Conservation (phyloP, 306 rosid species). For the Sechiopsis laciniata region DNA sequence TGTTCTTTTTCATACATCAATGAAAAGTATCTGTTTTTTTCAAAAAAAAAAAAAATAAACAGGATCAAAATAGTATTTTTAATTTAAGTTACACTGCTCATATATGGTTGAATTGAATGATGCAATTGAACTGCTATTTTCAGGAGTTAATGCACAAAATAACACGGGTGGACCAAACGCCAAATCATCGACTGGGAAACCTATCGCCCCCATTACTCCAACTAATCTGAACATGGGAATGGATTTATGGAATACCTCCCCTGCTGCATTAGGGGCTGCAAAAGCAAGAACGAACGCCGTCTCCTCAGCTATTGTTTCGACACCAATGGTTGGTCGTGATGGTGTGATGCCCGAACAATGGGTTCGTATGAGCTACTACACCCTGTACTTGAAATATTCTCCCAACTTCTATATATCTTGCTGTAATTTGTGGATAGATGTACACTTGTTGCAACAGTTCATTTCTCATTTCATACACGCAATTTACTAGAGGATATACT, state of each 20-base stretch:
- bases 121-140: constrained; percentile 19
- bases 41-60: too few relatives aligned
- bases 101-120: not conserved
- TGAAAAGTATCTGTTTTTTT: too few relatives aligned
- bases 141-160: constrained; percentile 82
- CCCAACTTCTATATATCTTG: not conserved
- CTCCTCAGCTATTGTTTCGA: constrained; percentile 39
- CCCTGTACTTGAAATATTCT: not conserved
- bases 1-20: too few relatives aligned
- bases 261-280: constrained; percentile 48
- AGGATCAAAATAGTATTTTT: too few relatives aligned
- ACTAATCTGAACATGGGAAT: constrained; percentile 89
- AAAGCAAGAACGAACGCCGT: constrained; percentile 57
- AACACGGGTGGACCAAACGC: constrained; percentile 37
- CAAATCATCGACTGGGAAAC: constrained; percentile 60
- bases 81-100: too few relatives aligned
- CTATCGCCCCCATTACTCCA: constrained; percentile 49
- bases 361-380: constrained; percentile 51
- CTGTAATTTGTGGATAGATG: not conserved
- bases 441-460: not conserved
- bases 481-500: not conserved
- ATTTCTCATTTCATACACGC: not conserved
- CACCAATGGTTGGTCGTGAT: constrained; percentile 41
- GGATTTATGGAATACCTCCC: constrained; percentile 82
- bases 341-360: constrained; percentile 63